These are phyloP conservation scores for Debaryomyces robertsiae DNA, from an alignment of 1,139 yeast species.

Conservation along the genomic window DNA sequence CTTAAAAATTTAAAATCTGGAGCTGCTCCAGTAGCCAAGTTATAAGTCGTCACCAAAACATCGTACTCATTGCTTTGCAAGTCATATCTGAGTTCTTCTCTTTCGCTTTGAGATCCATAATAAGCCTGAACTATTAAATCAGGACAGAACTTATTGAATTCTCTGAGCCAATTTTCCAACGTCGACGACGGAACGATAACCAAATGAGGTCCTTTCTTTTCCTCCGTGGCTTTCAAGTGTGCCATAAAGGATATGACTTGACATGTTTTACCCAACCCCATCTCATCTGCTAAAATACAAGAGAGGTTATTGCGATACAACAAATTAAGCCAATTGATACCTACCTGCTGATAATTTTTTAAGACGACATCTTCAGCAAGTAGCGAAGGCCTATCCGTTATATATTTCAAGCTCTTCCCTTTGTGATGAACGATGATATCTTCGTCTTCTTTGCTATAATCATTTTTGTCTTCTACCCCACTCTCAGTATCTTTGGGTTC, in stretches of 20 bases:
- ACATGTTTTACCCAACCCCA: constrained; percentile 98
- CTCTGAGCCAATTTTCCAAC: constrained; percentile 95
- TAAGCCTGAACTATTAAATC: constrained; percentile 81
- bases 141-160: constrained; percentile 88
- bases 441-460: constrained; percentile 38
- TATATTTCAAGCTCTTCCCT: constrained; percentile 45
- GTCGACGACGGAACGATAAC: constrained; percentile 97
- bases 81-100: constrained; percentile 79
- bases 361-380: constrained; percentile 65
- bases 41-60: constrained; percentile 92
- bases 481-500: constrained; percentile 27
- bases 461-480: constrained; percentile 27
- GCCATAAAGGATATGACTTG: constrained; percentile 96
- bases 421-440: constrained; percentile 27
- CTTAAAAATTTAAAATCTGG: constrained; percentile 79
- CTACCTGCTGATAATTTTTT: constrained; percentile 92
- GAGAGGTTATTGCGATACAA: constrained; percentile 78
- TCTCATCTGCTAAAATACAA: constrained; percentile 96
- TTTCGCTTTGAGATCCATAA: constrained; percentile 83
- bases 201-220: constrained; percentile 95
- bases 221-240: constrained; percentile 90
- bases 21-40: constrained; percentile 84
- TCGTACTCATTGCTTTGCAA: constrained; percentile 70
- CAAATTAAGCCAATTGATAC: constrained; percentile 88
- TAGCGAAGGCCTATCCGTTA: constrained; percentile 70